Percentiles rank a stretch among this genome's conserved stretches.
Evolutionary conservation across 129 eudicot species (phyloP).

Genomic region (Flaveria sonorensis): DNA sequence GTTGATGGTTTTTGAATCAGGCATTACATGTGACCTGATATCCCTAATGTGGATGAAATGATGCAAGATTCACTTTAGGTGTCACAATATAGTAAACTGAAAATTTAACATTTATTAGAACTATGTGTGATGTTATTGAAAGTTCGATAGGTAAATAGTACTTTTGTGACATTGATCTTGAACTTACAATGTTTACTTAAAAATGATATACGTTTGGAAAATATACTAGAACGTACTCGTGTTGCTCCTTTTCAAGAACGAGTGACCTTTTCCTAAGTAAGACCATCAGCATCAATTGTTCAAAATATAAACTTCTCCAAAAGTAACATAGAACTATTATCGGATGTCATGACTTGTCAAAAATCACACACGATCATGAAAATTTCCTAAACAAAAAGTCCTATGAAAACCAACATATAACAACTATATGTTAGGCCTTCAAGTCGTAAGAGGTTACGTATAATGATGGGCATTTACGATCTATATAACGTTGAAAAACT

Average conservation of each 20-base stretch:
- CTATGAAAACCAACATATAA: conserved; percentile 6
- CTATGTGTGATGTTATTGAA: too few relatives aligned
- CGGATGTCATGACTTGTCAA: neutral
- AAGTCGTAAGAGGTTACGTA: neutral
- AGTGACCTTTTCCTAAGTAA: neutral
- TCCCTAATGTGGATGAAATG: too few relatives aligned
- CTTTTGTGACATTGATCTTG: too few relatives aligned
- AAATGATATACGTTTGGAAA: too few relatives aligned
- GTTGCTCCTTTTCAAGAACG: conserved; percentile 7
- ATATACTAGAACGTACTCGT: neutral
- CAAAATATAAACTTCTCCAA: neutral
- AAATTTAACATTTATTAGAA: too few relatives aligned
- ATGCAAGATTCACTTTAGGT: too few relatives aligned
- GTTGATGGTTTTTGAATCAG: too few relatives aligned
- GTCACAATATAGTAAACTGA: too few relatives aligned
- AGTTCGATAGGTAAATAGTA: too few relatives aligned
- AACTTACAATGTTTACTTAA: too few relatives aligned
- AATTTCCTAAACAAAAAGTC: conserved; percentile 10
- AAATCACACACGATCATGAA: conserved; percentile 6
- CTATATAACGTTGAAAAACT: neutral
- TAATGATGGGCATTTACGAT: neutral
- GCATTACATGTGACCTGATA: too few relatives aligned
- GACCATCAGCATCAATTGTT: neutral
- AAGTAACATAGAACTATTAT: neutral
- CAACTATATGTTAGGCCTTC: conserved; percentile 14